These are phyloP conservation scores for Penicillium digitatum DNA, from an alignment of 2,329 filamentous ascomycete genomes.

Conservation along the genomic window DNA sequence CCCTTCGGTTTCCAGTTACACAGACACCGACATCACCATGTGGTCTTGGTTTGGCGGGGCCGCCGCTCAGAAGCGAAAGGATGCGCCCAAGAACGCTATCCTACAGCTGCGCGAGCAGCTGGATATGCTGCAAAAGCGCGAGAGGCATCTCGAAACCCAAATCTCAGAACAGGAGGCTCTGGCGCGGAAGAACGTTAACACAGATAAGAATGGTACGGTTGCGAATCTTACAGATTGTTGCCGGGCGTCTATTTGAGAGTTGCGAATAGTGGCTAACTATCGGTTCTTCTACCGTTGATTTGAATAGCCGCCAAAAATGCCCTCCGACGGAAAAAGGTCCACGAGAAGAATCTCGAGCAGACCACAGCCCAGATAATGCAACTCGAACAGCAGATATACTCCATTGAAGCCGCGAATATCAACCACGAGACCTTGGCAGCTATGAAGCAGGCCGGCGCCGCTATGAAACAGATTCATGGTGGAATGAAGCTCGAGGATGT, in stretches of 20 bases:
- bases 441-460: conserved; percentile 84
- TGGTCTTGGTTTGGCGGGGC: conserved; percentile 92
- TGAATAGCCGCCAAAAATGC: conserved; percentile 82
- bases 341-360: conserved; percentile 87
- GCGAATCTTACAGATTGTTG: background rate
- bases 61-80: conserved; percentile 78
- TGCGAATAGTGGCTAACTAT: background rate
- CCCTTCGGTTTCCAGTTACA: background rate
- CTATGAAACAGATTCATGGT: conserved; percentile 90
- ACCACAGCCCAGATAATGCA: conserved; percentile 85
- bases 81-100: conserved; percentile 95
- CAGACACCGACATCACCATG: conserved; percentile 38
- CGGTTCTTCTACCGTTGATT: background rate
- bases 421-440: conserved; percentile 93
- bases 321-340: conserved; percentile 87
- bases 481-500: conserved; percentile 91
- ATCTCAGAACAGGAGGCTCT: conserved; percentile 89
- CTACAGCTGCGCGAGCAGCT: conserved; percentile 80
- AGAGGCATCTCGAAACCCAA: conserved; percentile 83
- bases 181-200: conserved; percentile 79
- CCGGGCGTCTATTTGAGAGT: background rate
- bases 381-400: conserved; percentile 90
- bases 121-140: conserved; percentile 96
- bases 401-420: conserved; percentile 97
- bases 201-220: conserved; percentile 82